A percentile compares a stretch with the other conserved stretches of the same genome.
Conservation (phyloP, 257 asterid species). For the Solanum pennellii region DNA sequence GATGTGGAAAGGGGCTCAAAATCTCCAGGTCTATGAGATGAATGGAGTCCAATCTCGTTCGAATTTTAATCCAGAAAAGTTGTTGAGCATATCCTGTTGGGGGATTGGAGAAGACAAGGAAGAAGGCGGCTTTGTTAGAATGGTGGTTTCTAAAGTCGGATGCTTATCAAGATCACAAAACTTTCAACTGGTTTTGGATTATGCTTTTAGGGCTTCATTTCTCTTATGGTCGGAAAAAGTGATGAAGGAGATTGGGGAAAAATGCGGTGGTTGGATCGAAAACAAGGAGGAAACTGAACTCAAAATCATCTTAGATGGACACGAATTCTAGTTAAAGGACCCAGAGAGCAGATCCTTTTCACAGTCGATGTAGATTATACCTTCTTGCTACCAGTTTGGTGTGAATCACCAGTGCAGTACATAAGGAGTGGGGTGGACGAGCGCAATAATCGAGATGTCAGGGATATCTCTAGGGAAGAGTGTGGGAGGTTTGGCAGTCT, state of each 20-base stretch:
- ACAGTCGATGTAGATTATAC: not conserved
- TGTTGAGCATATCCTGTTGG: not conserved
- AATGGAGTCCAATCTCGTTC: not conserved
- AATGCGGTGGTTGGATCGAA: not conserved
- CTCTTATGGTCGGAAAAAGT: not conserved
- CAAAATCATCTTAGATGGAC: not conserved
- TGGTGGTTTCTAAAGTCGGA: not conserved
- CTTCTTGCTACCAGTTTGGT: not conserved
- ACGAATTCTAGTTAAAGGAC: not conserved
- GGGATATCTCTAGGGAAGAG: not conserved
- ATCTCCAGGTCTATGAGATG: not conserved
- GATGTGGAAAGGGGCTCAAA: not conserved
- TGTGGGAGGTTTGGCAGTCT: not conserved
- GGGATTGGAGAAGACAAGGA: not conserved
- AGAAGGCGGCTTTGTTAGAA: not conserved
- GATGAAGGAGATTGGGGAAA: not conserved
- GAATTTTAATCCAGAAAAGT: not conserved
- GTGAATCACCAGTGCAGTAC: not conserved
- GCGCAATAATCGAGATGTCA: not conserved
- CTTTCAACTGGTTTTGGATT: not conserved
- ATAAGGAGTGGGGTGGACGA: not conserved
- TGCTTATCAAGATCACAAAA: not conserved
- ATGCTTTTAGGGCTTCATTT: not conserved
- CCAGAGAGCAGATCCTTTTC: not conserved
- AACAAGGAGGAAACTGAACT: not conserved